These are phyloP conservation scores for Eimeria brunetti DNA, from an alignment of 169 alveolate species.

Conservation along the genomic window DNA sequence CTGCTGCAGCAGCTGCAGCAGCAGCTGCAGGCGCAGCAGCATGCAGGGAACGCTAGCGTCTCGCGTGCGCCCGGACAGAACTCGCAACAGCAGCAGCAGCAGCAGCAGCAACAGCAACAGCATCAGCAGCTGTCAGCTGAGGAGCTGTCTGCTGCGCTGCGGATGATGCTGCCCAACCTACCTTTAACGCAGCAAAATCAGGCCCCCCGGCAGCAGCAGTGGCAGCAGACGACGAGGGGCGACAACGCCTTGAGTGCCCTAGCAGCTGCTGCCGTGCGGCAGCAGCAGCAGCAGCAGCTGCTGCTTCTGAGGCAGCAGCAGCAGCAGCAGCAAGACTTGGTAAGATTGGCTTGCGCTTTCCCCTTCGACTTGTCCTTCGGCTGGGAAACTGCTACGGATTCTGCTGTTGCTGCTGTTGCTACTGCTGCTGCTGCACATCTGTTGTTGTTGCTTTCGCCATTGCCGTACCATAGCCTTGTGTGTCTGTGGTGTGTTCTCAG, in stretches of 20 bases:
- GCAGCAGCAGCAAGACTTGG: slow-evolving; percentile 56
- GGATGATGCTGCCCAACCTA: slow-evolving; percentile 35
- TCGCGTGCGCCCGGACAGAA: slow-evolving; percentile 48
- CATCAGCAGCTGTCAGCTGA: slow-evolving; percentile 42
- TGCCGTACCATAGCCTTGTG: background rate
- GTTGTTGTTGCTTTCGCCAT: background rate
- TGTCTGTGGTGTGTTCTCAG: background rate
- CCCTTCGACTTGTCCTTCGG: background rate
- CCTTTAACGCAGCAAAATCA: slow-evolving; percentile 31
- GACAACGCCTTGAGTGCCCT: background rate
- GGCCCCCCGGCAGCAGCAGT: slow-evolving; percentile 50
- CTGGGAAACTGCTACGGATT: background rate
- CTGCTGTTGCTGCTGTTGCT: slow-evolving; percentile 28
- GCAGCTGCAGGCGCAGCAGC: slow-evolving; percentile 52
- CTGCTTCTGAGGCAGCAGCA: slow-evolving; percentile 35
- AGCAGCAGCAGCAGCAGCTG: slow-evolving; percentile 54
- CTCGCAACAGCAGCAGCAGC: slow-evolving; percentile 24
- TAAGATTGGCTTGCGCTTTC: background rate
- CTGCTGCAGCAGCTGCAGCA: slow-evolving; percentile 62
- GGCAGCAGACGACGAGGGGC: slow-evolving; percentile 30
- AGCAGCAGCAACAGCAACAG: slow-evolving; percentile 34
- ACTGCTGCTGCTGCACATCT: background rate
- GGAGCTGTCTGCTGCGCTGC: slow-evolving; percentile 68
- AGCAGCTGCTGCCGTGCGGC: slow-evolving; percentile 53
- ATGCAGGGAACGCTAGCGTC: slow-evolving; percentile 12